phyloP scores from a whole-genome alignment of 2,329 filamentous ascomycete species.

The Grosmannia huntii region DNA sequence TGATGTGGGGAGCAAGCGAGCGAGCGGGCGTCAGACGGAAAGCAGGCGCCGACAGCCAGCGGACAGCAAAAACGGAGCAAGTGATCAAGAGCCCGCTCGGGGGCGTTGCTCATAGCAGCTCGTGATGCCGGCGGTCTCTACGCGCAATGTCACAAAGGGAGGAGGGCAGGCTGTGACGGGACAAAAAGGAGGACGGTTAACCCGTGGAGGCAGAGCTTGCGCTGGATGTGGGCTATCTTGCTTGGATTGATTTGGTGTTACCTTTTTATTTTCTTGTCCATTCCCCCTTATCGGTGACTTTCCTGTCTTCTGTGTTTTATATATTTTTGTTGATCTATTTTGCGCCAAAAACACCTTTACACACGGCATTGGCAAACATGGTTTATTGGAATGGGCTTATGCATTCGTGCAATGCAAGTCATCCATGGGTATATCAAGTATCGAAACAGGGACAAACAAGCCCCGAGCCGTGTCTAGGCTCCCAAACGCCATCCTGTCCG shows the following conservation, averaged over 20 bases:
- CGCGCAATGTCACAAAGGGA: no score
- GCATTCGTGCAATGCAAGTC: neutral
- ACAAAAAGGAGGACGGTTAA: no score
- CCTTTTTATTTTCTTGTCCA: neutral
- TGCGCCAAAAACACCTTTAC: neutral
- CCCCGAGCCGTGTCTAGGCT: no score
- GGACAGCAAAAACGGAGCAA: no score
- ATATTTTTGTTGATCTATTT: neutral
- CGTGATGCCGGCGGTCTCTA: no score
- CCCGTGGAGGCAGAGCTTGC: neutral
- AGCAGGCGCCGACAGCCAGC: neutral
- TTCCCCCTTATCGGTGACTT: neutral
- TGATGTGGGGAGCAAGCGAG: neutral
- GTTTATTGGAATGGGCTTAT: neutral
- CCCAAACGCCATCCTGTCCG: neutral
- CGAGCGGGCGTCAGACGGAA: neutral
- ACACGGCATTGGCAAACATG: neutral
- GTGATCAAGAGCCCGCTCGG: no score
- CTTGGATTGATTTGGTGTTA: neutral
- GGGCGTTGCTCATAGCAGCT: neutral
- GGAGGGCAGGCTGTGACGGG: no score
- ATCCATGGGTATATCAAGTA: neutral
- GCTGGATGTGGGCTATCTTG: neutral
- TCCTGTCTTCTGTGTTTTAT: neutral
- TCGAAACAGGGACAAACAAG: neutral